Base-by-base conservation (phyloP, 1,284 basidiomycete genomes). In the Melanopsichium pennsylvanicum region DNA sequence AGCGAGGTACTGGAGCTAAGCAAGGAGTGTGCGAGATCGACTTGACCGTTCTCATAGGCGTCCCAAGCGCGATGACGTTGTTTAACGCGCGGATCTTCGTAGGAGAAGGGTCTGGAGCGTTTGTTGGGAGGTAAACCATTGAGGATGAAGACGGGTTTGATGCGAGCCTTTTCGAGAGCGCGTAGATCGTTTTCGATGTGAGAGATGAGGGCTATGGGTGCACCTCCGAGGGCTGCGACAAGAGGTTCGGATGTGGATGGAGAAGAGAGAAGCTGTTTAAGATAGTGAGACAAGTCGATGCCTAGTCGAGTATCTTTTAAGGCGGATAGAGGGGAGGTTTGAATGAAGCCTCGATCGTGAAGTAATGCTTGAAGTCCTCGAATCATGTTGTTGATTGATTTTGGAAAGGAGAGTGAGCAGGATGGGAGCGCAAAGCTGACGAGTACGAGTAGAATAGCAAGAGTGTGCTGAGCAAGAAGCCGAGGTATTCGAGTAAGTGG, bases 131-230 rank as follows among this genome's bases (percentile, higher is more conserved):
- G 69, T 16, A 80, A 60, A 13, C 95, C 95, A 35, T 91, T 88
- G 83, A 98, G 96, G 43, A 99, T 92, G 79, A 98, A 97, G 29
- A 99, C 92, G 22, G 95, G 96, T 81, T 96, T 97, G 85, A 98
- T 95, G 68, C 87, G 89, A 38, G 90, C 85, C 83, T 89, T 90
- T 85, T 97, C 94, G 75, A 97, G 88, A 9, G 87, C 85, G 42
- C 93, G 90, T 42, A 98, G 85, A 84, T 98, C 94, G 29, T 88
- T 85, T 83, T 97, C 94, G 81, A 98, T 93, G 62, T 91, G 89
- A 16, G 70, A 54, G 50, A 76, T 75, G 38, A 82, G 67, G 4
- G 80, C 79, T 52, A 97, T 86, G 2, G 94, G 94, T 7, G 93
- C 86, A 29, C 95, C 95, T 31, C 95, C 95, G 1, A 93, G 94